Base-by-base conservation (phyloP, 2,329 filamentous ascomycete genomes). In the Aspergillus jensenii region DNA sequence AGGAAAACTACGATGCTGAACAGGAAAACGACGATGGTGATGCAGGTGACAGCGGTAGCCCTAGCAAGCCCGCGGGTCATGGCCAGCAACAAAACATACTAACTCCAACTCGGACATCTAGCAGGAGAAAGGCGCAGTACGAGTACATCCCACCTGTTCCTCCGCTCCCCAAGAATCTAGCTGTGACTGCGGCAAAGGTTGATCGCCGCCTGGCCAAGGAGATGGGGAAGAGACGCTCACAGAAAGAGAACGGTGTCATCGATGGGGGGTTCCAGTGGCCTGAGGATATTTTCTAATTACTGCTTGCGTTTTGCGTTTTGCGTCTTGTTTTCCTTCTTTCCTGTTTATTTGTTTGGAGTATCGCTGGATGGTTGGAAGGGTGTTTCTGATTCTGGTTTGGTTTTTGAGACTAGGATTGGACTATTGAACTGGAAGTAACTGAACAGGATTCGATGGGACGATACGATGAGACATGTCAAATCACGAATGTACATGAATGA, bases 111-210 rank as follows among this genome's bases (percentile, higher is more conserved):
- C 60, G 53, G 4, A 58, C 63, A 15, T 61, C 67, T 43, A 52
- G 49, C 9, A 65, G 58, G 33, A 51, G 60, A 37, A 61, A 55
- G 48, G 51, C 61, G 21, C 57, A 53, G 21, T 67, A 72, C 31
- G 67, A 71, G 15, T 69, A 74, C 47, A 71, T 77, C 50, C 75
- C 75, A 3, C 75, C 75, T 14, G 74, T 78, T 2, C 75, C 75
- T 15, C 74, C 74, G 2, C 60, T 78, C 1, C 75, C 75, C 0
- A 70, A 73, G 27, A 70, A 74, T 17, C 62, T 74, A 21, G 64
- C 66, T 8, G 60, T 56, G 6, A 67, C 69, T 31, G 65, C 69
- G 15, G 68, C 69, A 3, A 72, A 69, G 55, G 61, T 68, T 12
- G 65, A 65, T 52, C 55, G 55, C n/a, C 61, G 56, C 2, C 54